phyloP scores from a whole-genome alignment of 805 yeast species.

The Suhomyces pyralidae region DNA sequence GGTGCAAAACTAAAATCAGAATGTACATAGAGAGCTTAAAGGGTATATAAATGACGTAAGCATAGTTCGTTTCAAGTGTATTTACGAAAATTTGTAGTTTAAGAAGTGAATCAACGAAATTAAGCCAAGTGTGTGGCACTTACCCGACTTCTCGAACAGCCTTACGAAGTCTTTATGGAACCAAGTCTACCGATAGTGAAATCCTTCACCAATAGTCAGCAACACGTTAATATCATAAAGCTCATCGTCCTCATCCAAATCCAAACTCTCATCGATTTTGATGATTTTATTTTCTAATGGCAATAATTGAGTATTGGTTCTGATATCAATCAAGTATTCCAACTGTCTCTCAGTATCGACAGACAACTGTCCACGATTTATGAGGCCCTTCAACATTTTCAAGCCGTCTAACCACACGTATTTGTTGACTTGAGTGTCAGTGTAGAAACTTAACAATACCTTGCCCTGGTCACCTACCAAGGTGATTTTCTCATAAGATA shows the following conservation, averaged over 20 bases:
- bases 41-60: neutral
- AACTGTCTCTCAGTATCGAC: slow-evolving; percentile 37
- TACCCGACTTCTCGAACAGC: neutral
- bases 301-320: slow-evolving; percentile 40
- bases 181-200: slow-evolving; percentile 15
- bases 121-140: neutral
- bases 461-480: slow-evolving; percentile 43
- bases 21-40: neutral
- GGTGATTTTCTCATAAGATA: slow-evolving; percentile 55
- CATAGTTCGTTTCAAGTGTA: neutral
- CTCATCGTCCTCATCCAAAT: slow-evolving; percentile 28
- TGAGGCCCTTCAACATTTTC: slow-evolving; percentile 43
- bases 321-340: slow-evolving; percentile 30
- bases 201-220: slow-evolving; percentile 20
- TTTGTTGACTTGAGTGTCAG: slow-evolving; percentile 66
- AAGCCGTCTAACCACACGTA: slow-evolving; percentile 80
- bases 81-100: neutral
- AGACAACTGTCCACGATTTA: slow-evolving; percentile 31
- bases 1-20: neutral
- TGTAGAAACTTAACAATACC: slow-evolving; percentile 54
- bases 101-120: neutral
- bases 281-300: slow-evolving; percentile 28
- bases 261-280: slow-evolving; percentile 15
- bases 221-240: slow-evolving; percentile 26
- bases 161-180: neutral